Evolutionary conservation across 2,329 filamentous ascomycete species (phyloP), one percentile per base, ranked within the genome.

Genomic region (Fusarium musae): DNA sequence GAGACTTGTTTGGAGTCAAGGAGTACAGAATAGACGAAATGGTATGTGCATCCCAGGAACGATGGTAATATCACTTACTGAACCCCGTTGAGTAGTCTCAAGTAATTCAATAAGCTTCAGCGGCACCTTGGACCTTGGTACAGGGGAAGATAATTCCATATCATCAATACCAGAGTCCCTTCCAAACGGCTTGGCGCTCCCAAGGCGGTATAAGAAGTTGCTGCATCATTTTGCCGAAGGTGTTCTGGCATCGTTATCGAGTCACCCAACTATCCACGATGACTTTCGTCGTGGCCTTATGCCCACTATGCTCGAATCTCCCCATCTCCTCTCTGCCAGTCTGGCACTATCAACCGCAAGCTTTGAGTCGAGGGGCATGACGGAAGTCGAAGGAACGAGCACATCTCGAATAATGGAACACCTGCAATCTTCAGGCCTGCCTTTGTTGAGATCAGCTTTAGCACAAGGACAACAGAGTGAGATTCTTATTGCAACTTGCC

Each of bases 321-420:
- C 78, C 3, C 78, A 78, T 37, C 69, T 79, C 0, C 66, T 79
- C 5, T 79, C 78, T 1, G 78, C 77, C 0, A 73, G 78, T 21
- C 75, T 79, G 4, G 75, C 78, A 0, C 30, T 79, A 2, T 78
- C 78, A 15, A 76, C 78, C 4, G 74, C 78, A 2, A 77, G 78
- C 1, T 68, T 78, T 17, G 34, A 70, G n/a, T 79, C 78, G 4
- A 70, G 77, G 10, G 77, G 77, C 0, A 23, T 76, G 4, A 40
- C 43, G 7, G 71, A 75, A 2, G 59, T 79, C 2, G 78, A 78
- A 7, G 78, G 78, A 6, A 66, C 63, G 6, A 68, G 69, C 5
- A 67, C 77, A 7, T 46, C 49, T 2, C 59, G 72, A 5, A 61
- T 79, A 1, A 64, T 78, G 17, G 72, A 72, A 3, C 78, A 79